These are phyloP conservation scores for Puccinia sorghi DNA, from an alignment of 1,284 basidiomycete species.

Conservation along the genomic window DNA sequence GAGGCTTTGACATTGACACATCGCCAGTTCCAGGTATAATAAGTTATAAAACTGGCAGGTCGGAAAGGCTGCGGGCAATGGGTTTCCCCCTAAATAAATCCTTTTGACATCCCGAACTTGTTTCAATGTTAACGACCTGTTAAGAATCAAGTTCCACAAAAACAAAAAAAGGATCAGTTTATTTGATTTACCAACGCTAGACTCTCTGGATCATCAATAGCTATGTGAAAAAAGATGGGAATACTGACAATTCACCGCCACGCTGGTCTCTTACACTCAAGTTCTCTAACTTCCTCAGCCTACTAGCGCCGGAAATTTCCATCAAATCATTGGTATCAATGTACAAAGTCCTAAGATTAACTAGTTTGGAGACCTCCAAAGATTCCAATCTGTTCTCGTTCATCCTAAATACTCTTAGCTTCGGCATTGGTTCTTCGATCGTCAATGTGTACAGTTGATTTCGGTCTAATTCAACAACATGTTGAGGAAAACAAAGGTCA, in stretches of 20 bases:
- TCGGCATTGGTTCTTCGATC: constrained; percentile 62
- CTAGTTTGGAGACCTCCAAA: constrained; percentile 70
- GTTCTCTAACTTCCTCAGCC: constrained; percentile 76
- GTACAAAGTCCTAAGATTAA: constrained; percentile 83
- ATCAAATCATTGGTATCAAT: constrained; percentile 80
- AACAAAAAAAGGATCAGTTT: not conserved
- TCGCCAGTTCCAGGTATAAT: constrained; percentile 88
- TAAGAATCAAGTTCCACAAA: not conserved
- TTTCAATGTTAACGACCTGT: constrained; percentile 63
- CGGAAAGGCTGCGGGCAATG: constrained; percentile 61
- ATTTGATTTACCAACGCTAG: constrained; percentile 37
- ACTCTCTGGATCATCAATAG: not conserved
- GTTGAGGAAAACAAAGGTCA: not conserved
- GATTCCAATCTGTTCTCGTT: constrained; percentile 75
- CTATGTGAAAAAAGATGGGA: not conserved
- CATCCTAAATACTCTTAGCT: constrained; percentile 77
- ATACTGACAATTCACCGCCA: constrained; percentile 70
- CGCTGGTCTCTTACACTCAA: constrained; percentile 86
- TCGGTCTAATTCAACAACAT: constrained; percentile 64
- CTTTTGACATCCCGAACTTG: constrained; percentile 86
- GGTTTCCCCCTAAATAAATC: constrained; percentile 78
- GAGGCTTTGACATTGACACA: constrained; percentile 76
- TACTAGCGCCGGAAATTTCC: constrained; percentile 61
- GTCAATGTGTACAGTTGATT: constrained; percentile 64
- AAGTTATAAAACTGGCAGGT: constrained; percentile 77